phyloP scores from a whole-genome alignment of 1,284 basidiomycete species.

The Cutaneotrichosporon arboriforme region DNA sequence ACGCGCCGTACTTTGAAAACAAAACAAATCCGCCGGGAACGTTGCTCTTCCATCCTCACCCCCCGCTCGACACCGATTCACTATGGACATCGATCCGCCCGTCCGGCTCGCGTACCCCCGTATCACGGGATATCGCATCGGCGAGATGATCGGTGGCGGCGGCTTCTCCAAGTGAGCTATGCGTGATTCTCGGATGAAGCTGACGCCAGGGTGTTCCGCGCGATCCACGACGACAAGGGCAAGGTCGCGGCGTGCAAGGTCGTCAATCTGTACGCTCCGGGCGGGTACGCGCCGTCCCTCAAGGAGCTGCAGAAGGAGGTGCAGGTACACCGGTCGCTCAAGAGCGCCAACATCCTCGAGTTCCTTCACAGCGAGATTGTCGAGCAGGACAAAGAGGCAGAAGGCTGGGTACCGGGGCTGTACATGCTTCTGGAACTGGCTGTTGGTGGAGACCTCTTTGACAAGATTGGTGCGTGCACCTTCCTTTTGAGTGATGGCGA shows the following conservation, averaged over 20 bases:
- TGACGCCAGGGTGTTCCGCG: conserved; percentile 66
- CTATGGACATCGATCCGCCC: conserved; percentile 13
- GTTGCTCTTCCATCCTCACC: too few species aligned
- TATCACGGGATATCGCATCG: conserved; percentile 61
- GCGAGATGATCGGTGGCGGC: conserved; percentile 73
- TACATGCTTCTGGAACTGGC: conserved; percentile 93
- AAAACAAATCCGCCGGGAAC: too few species aligned
- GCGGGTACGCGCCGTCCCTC: conserved; percentile 48
- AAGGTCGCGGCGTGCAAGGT: conserved; percentile 77
- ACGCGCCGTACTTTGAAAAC: too few species aligned
- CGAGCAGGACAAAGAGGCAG: conserved; percentile 57
- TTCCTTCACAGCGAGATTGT: conserved; percentile 73
- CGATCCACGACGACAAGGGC: conserved; percentile 60
- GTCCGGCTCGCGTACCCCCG: conserved; percentile 24
- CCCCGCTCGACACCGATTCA: neutral
- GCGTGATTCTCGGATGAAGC: neutral
- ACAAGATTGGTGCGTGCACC: conserved; percentile 76
- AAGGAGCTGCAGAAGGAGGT: conserved; percentile 91
- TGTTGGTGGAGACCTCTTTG: conserved; percentile 90
- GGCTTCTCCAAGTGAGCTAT: conserved; percentile 66
- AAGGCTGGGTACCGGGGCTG: conserved; percentile 60
- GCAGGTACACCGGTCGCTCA: conserved; percentile 76
- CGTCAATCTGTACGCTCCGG: conserved; percentile 53
- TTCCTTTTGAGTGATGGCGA: neutral
- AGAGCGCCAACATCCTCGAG: conserved; percentile 76